Evolutionary conservation across 805 yeast genomes (phyloP).

Genomic region (Candida namnaoensis): DNA sequence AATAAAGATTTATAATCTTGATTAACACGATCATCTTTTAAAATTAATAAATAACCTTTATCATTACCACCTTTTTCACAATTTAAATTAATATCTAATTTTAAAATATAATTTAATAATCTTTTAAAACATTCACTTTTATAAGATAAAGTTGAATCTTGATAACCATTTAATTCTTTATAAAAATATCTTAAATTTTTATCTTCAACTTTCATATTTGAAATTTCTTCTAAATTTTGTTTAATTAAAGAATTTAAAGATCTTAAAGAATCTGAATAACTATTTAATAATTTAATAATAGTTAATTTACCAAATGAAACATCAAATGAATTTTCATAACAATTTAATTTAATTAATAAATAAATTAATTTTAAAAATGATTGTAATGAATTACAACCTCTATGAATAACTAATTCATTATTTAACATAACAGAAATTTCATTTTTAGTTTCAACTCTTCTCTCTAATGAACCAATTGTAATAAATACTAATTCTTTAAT

Average conservation of each 20-base stretch:
- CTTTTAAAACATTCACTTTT: constrained; percentile 16
- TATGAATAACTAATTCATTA: constrained; percentile 5
- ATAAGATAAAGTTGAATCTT: constrained; percentile 1
- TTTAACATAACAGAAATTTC: constrained; percentile 12
- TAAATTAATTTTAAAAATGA: constrained; percentile 5
- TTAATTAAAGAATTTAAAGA: constrained; percentile 8
- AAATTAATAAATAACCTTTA: constrained; percentile 13
- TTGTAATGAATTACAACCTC: background rate
- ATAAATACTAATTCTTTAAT: constrained; percentile 16
- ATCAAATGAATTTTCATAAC: constrained; percentile 11
- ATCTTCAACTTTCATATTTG: constrained; percentile 14
- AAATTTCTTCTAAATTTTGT: constrained; percentile 10
- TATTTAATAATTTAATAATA: constrained; percentile 11
- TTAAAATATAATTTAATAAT: constrained; percentile 12
- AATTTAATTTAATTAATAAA: constrained; percentile 10
- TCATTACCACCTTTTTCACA: constrained; percentile 16
- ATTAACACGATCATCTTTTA: constrained; percentile 14
- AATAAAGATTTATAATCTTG: constrained; percentile 15
- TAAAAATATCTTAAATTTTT: constrained; percentile 14
- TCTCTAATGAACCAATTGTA: constrained; percentile 10
- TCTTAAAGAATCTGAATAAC: constrained; percentile 11
- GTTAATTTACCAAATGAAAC: constrained; percentile 10
- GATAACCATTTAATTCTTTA: constrained; percentile 12
- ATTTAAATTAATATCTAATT: constrained; percentile 9
- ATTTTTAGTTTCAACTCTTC: constrained; percentile 6